These are phyloP conservation scores for Mycena metata DNA, from an alignment of 768 basidiomycete species.

Conservation along the genomic window DNA sequence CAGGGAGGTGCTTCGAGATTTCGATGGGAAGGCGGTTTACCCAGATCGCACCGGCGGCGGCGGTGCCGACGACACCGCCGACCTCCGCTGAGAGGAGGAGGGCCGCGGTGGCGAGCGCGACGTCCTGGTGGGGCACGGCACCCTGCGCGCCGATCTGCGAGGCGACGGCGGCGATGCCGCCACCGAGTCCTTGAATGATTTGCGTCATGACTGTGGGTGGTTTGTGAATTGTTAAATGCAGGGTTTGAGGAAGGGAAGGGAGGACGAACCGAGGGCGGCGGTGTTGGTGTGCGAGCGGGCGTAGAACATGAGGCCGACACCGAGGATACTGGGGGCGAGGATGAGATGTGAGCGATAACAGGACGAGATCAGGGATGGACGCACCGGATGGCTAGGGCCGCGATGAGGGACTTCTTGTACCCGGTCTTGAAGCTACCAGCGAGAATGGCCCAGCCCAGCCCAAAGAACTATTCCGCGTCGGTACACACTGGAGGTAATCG, in stretches of 20 bases:
- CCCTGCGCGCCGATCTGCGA: slow-evolving; percentile 63
- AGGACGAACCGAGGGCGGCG: slow-evolving; percentile 46
- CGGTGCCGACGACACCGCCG: slow-evolving; percentile 62
- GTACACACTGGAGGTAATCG: neutral
- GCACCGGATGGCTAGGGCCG: slow-evolving; percentile 61
- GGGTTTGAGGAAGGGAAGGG: neutral
- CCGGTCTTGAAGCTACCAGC: slow-evolving; percentile 53
- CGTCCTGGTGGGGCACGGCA: slow-evolving; percentile 62
- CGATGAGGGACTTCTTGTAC: slow-evolving; percentile 53
- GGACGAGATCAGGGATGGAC: neutral
- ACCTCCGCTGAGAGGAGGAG: slow-evolving; percentile 64
- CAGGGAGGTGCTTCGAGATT: slow-evolving; percentile 59
- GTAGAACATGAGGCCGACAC: slow-evolving; percentile 65
- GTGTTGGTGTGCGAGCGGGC: slow-evolving; percentile 56
- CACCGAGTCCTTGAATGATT: slow-evolving; percentile 70
- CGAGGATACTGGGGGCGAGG: slow-evolving; percentile 38
- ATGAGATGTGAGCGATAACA: slow-evolving; percentile 13
- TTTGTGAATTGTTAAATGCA: slow-evolving; percentile 7
- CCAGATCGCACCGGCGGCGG: slow-evolving; percentile 63
- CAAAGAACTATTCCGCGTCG: slow-evolving; percentile 57
- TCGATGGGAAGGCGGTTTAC: slow-evolving; percentile 64
- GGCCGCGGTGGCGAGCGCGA: slow-evolving; percentile 64
- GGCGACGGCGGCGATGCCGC: slow-evolving; percentile 63
- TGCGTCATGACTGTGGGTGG: slow-evolving; percentile 57
- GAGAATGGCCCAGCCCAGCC: slow-evolving; percentile 60